These are phyloP conservation scores for Rhizophora mangle DNA, from an alignment of 345 rosid genomes.

Conservation along the genomic window DNA sequence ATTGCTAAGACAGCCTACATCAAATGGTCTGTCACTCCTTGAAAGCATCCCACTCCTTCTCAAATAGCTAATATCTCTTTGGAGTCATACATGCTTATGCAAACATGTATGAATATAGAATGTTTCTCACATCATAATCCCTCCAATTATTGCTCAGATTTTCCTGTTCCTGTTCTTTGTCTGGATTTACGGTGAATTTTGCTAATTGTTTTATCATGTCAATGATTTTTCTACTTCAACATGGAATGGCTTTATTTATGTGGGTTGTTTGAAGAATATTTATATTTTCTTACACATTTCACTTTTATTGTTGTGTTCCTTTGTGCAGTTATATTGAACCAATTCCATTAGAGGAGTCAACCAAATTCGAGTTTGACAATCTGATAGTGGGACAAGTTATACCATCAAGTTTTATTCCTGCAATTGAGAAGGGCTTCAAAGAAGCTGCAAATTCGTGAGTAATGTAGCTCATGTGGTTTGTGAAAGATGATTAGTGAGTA, in stretches of 20 bases:
- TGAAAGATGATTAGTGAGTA: not conserved
- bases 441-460: constrained; percentile 99
- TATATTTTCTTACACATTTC: not conserved
- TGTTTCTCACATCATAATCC: not conserved
- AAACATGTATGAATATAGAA: not conserved
- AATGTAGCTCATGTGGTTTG: constrained; percentile 1
- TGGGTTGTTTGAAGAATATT: not conserved
- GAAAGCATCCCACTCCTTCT: too few relatives aligned
- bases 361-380: constrained; percentile 90
- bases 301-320: constrained; percentile 8
- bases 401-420: constrained; percentile 90
- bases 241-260: not conserved
- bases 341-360: constrained; percentile 53
- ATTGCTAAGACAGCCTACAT: too few relatives aligned
- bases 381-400: constrained; percentile 93
- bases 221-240: not conserved
- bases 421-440: constrained; percentile 95
- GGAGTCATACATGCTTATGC: too few relatives aligned
- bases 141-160: not conserved
- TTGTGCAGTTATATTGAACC: constrained; percentile 75
- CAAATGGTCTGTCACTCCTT: too few relatives aligned
- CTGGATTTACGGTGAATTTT: not conserved
- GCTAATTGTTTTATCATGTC: not conserved
- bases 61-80: too few relatives aligned
- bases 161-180: not conserved